Conservation (phyloP, 2,329 filamentous ascomycete genomes). For the Calonectria ilicicola region DNA sequence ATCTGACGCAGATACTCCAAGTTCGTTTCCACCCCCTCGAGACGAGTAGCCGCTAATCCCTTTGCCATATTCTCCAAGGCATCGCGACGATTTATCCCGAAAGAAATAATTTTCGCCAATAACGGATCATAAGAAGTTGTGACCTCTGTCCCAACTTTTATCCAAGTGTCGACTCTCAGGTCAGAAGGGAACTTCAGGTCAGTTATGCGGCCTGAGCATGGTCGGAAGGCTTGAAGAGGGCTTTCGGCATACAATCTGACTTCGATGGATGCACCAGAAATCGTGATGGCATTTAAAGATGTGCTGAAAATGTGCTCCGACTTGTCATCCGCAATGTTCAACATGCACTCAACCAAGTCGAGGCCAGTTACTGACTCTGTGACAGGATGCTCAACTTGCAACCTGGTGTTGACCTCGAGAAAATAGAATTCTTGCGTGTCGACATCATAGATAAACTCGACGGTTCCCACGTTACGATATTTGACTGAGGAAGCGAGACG, state of each 20-base stretch:
- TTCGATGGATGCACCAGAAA: conserved; percentile 51
- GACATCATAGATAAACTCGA: conserved; percentile 59
- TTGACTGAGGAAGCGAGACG: conserved; percentile 49
- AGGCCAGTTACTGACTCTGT: conserved; percentile 82
- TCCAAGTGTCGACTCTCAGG: conserved; percentile 73
- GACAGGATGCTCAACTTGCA: conserved; percentile 62
- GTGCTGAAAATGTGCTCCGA: conserved; percentile 30
- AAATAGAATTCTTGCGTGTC: conserved; percentile 55
- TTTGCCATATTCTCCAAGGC: conserved; percentile 72
- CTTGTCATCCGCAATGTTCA: conserved; percentile 45
- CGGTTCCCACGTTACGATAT: conserved; percentile 57
- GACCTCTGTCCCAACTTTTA: conserved; percentile 76
- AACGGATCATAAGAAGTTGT: conserved; percentile 83
- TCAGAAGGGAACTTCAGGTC: conserved; percentile 66
- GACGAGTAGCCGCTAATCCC: conserved; percentile 64
- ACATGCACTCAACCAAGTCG: conserved; percentile 73
- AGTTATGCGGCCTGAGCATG: conserved; percentile 69
- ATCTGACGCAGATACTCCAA: conserved; percentile 48
- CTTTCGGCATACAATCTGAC: conserved; percentile 60
- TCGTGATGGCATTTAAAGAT: not conserved
- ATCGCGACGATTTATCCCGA: conserved; percentile 67
- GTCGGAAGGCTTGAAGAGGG: conserved; percentile 68
- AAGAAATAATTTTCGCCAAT: conserved; percentile 80
- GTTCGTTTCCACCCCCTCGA: conserved; percentile 50
- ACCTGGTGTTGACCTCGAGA: conserved; percentile 60